Evolutionary conservation across 2,329 filamentous ascomycete species (phyloP), one percentile per base, ranked within the genome.

Genomic region (Penicillium janthinellum): DNA sequence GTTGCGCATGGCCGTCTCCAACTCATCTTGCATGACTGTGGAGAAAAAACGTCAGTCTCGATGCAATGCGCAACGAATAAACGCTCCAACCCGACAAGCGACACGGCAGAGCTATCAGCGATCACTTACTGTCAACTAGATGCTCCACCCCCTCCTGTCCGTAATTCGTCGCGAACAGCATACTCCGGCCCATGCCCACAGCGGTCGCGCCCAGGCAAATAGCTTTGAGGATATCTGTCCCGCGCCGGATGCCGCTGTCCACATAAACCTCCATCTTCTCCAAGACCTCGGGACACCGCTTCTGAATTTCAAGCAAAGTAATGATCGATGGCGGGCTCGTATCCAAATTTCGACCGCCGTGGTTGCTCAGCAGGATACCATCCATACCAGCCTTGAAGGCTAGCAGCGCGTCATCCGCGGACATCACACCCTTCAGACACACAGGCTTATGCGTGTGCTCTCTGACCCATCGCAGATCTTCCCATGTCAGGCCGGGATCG

Each of bases 371-470:
- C 58, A 85, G 70, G 49, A 87, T 83, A 0, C 84, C 84, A 58
- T 84, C 79, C 50, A 83, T 75, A 0, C 83, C 83, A 56, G 77
- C 71, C 47, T 81, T 71, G 56, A 82, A 77, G 0, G 84, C 84
- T 39, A 78, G 66, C 14, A 77, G 77, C 0, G 84, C 84, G 66
- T 87, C 84, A 31, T 82, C 82, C 0, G 83, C 83, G 20, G 77
- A 81, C 75, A 85, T 84, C 2, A 86, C 78, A 0, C 84, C 84
- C 68, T 86, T 86, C 31, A 86, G 62, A 54, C 85, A 80, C n/a
- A 86, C 76, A 0, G 83, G 83, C 6, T 85, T 74, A 17, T 78
- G 71, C 0, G 78, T 78, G 58, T 80, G 75, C 55, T 77, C 65
- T 41, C 79, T 74, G 4, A 86, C 78, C 84, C 84, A 87, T 20